These are phyloP conservation scores for Penicillium riverlandense DNA, from an alignment of 495 filamentous ascomycete species.

Conservation along the genomic window DNA sequence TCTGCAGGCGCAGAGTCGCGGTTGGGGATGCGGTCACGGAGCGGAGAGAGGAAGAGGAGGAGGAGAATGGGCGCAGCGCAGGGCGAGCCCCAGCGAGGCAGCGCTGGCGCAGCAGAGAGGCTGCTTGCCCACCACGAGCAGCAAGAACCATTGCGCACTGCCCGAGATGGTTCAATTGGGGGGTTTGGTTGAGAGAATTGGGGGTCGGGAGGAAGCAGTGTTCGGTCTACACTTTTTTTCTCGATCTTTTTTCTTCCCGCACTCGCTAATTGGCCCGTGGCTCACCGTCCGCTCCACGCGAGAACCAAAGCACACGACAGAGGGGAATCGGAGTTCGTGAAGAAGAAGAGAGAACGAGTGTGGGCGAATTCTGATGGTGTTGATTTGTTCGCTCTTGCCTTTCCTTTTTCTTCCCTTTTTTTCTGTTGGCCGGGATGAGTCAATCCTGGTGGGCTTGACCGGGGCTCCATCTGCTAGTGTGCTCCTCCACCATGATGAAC, in stretches of 20 bases:
- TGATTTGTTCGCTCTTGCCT: no score
- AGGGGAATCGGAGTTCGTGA: neutral
- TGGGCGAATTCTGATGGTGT: neutral
- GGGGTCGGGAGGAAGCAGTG: conserved; percentile 9
- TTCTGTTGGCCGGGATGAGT: no score
- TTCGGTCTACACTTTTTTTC: conserved; percentile 17
- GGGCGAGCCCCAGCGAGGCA: conserved; percentile 36
- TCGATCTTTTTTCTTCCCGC: conserved; percentile 13
- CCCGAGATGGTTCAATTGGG: conserved; percentile 8
- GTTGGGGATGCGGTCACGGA: conserved; percentile 29
- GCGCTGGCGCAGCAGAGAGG: conserved; percentile 39
- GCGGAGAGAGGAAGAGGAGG: conserved; percentile 27
- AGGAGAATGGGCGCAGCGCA: conserved; percentile 33
- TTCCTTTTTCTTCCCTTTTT: no score
- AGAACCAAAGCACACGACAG: neutral
- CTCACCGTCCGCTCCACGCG: conserved; percentile 26
- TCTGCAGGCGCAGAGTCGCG: conserved; percentile 33
- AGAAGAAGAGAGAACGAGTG: neutral
- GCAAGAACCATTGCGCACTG: conserved; percentile 43
- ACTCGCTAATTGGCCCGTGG: conserved; percentile 18
- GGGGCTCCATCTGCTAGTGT: neutral
- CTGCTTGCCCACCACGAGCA: conserved; percentile 44
- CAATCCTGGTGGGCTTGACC: neutral
- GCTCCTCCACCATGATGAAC: no score
- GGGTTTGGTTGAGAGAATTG: conserved; percentile 19